Base-by-base conservation (phyloP, 495 filamentous ascomycete genomes). In the Elaphomyces granulatus region DNA sequence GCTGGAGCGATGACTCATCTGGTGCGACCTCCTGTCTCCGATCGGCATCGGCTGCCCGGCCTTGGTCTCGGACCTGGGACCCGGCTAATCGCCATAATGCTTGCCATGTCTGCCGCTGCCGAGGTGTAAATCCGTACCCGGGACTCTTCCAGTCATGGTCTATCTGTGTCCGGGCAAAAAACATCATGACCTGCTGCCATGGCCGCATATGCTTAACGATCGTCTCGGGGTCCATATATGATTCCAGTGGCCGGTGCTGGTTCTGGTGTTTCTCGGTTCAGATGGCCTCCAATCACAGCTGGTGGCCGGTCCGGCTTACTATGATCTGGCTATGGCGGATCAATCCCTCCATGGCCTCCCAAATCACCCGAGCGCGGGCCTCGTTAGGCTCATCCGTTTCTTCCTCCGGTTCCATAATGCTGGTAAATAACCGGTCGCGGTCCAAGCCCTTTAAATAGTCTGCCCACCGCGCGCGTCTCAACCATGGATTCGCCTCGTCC, bases 131-230 rank as follows among this genome's bases (percentile, higher is more conserved):
- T 28, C 23, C 6, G 23, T 28, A 28, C 23, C 12, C 7, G 16
- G 2, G 41, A 36, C 36, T 47, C 15, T 1, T n/a, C 45, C 32
- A 44, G 3, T 31, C 6, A 15, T 44, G 41, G 3, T 23, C 28
- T 16, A 23, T 12, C 37, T 49, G 30, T 12, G 40, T 52, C 14
- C 34, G 37, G 8, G 40, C 28, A 30, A 52, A 46, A 38, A 48
- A 48, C 6, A 21, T 26, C 8, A 49, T 20, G 0, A 52, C 16
- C 40, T 45, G 36, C 46, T 49, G 28, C 43, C 23, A 49, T 31
- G 37, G 43, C 20, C 43, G 34, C 3, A 48, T 14, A 3, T 48
- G 28, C n/a, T 40, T 18, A 8, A 15, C 7, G 21, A 46, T 41
- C 3, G 34, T 42, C 14, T 34, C 38, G 8, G 1, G 6, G 23